Conservation (phyloP, 352 stramenopile species). For the Phytopythium litorale region DNA sequence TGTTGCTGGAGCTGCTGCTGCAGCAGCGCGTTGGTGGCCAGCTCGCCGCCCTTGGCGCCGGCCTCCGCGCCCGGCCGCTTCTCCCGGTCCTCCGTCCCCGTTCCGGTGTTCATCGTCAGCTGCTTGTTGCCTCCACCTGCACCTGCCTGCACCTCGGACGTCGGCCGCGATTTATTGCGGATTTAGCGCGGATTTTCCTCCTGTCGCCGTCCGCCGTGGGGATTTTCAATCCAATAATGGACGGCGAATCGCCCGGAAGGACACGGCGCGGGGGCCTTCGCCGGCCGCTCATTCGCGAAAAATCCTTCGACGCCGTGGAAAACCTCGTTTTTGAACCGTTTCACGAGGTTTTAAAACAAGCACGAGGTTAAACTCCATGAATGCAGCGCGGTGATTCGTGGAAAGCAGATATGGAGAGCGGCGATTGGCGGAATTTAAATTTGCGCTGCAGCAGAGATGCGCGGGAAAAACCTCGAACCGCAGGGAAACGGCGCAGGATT, state of each 20-base stretch:
- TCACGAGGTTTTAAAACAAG: not conserved
- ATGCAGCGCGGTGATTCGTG: slow-evolving; percentile 20
- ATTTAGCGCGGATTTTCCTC: slow-evolving; percentile 45
- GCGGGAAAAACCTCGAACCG: not conserved
- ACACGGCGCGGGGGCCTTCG: not conserved
- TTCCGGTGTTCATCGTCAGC: not conserved
- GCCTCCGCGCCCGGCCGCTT: not conserved
- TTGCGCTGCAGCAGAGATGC: slow-evolving; percentile 3
- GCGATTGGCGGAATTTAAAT: slow-evolving; percentile 47
- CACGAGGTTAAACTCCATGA: not conserved
- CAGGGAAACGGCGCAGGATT: not conserved
- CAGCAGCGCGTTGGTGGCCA: slow-evolving; percentile 20
- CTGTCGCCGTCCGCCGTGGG: slow-evolving; percentile 45
- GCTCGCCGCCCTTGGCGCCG: slow-evolving; percentile 15
- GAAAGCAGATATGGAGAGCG: slow-evolving; percentile 11
- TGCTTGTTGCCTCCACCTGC: not conserved
- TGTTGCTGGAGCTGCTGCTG: slow-evolving; percentile 58
- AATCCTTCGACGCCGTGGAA: slow-evolving; percentile 21
- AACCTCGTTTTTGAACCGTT: slow-evolving; percentile 9
- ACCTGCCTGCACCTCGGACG: no score
- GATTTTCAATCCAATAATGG: slow-evolving; percentile 71
- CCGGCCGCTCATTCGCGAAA: slow-evolving; percentile 31
- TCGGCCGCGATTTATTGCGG: slow-evolving; percentile 1
- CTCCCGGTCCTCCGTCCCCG: not conserved
- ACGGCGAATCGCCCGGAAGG: slow-evolving; percentile 19